These are phyloP conservation scores for Malus hybrid DNA, from an alignment of 331 rosid genomes.

Conservation along the genomic window DNA sequence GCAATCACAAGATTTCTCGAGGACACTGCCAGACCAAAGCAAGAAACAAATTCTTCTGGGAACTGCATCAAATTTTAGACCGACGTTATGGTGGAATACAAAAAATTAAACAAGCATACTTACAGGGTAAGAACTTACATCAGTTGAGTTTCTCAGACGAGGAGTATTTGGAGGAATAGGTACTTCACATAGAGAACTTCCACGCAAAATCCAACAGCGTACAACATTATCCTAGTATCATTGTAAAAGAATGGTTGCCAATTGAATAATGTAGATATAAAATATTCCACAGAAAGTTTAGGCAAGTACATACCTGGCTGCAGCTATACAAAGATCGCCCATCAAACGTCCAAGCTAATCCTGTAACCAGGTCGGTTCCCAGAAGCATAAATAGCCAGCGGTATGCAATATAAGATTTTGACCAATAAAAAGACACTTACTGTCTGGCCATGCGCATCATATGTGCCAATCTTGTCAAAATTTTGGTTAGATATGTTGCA, in stretches of 20 bases:
- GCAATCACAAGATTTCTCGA: slow-evolving; percentile 83
- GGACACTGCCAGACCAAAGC: slow-evolving; percentile 76
- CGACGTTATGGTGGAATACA: background rate
- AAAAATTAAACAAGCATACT: slow-evolving; percentile 9
- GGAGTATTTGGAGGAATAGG: slow-evolving; percentile 44
- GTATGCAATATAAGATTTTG: slow-evolving; percentile 19
- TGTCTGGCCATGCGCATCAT: slow-evolving; percentile 49
- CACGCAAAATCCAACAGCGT: slow-evolving; percentile 62
- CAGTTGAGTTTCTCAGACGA: slow-evolving; percentile 38
- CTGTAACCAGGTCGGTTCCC: slow-evolving; percentile 51
- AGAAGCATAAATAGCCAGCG: slow-evolving; percentile 10
- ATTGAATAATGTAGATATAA: too few relatives aligned
- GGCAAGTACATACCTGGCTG: too few relatives aligned
- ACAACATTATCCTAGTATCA: slow-evolving; percentile 66
- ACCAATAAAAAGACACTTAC: slow-evolving; percentile 42
- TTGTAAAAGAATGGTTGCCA: too few relatives aligned
- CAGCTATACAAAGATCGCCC: too few relatives aligned
- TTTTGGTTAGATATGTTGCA: slow-evolving; percentile 45
- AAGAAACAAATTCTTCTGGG: slow-evolving; percentile 58
- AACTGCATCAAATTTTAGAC: slow-evolving; percentile 38
- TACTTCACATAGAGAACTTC: slow-evolving; percentile 41
- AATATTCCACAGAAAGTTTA: too few relatives aligned
- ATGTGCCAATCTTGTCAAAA: slow-evolving; percentile 48
- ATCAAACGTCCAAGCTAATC: too few relatives aligned
- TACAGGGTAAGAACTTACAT: slow-evolving; percentile 35